Conservation (phyloP, 2,329 filamentous ascomycete genomes). For the Fusarium pseudonygamai region DNA sequence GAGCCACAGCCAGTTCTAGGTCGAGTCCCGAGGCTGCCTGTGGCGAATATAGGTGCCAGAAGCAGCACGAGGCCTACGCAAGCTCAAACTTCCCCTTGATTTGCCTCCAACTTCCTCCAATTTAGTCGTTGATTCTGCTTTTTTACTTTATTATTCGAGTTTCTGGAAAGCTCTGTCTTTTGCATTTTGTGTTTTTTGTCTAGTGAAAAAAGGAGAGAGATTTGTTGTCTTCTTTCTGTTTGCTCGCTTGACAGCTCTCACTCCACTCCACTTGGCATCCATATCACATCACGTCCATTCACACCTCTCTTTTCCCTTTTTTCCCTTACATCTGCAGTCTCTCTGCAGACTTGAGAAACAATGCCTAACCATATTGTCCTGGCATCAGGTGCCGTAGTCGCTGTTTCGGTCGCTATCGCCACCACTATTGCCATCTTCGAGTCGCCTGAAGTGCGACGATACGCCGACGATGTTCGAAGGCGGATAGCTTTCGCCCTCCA, state of each 20-base stretch:
- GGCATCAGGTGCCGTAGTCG: slow-evolving; percentile 66
- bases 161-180: slow-evolving; percentile 10
- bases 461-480: slow-evolving; percentile 68
- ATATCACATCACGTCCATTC: neutral
- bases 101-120: slow-evolving; percentile 19
- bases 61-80: slow-evolving; percentile 33
- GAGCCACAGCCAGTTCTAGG: slow-evolving; percentile 19
- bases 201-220: neutral
- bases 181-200: neutral
- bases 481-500: slow-evolving; percentile 69
- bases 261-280: slow-evolving; percentile 5
- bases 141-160: neutral
- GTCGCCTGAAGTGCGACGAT: slow-evolving; percentile 69
- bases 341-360: slow-evolving; percentile 11
- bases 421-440: slow-evolving; percentile 71
- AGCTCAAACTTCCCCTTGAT: slow-evolving; percentile 33
- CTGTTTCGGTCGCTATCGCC: slow-evolving; percentile 65
- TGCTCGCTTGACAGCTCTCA: slow-evolving; percentile 14
- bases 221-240: slow-evolving; percentile 6
- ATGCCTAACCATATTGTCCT: slow-evolving; percentile 68
- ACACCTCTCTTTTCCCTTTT: neutral
- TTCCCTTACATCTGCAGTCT: slow-evolving; percentile 18
- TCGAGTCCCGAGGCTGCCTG: slow-evolving; percentile 26
- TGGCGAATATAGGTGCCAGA: slow-evolving; percentile 25
- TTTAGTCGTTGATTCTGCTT: neutral